Evolutionary conservation across 495 filamentous ascomycete species (phyloP).

Genomic region (Sordaria brevicollis): DNA sequence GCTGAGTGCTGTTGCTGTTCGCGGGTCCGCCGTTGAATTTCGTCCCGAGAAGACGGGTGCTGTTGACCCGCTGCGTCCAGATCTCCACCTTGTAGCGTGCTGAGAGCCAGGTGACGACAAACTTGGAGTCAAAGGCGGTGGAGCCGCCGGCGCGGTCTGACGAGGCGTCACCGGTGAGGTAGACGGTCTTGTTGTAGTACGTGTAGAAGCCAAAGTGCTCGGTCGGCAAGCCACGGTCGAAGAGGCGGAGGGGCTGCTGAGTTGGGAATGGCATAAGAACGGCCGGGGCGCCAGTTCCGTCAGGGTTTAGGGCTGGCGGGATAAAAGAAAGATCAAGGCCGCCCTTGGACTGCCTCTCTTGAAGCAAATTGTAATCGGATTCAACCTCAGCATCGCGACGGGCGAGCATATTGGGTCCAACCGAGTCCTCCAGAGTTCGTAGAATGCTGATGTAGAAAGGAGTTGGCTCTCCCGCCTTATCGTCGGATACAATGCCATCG

Average conservation of each 20-base stretch:
- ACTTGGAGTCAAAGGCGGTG: conserved; percentile 45
- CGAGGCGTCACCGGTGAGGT: conserved; percentile 44
- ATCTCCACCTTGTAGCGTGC: conserved; percentile 85
- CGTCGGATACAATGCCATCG: conserved; percentile 49
- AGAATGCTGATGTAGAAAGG: conserved; percentile 56
- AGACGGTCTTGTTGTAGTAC: conserved; percentile 84
- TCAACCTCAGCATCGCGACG: conserved; percentile 19
- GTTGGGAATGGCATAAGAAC: conserved; percentile 55
- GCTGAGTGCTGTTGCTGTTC: conserved; percentile 25
- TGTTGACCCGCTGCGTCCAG: conserved; percentile 58
- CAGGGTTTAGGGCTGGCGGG: conserved; percentile 44
- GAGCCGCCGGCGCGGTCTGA: conserved; percentile 59
- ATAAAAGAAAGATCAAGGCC: conserved; percentile 31
- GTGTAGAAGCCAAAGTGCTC: conserved; percentile 95
- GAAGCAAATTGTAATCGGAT: background rate
- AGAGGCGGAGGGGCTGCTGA: conserved; percentile 76
- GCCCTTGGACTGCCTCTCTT: background rate
- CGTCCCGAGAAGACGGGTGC: conserved; percentile 30
- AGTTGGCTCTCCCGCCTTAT: conserved; percentile 55
- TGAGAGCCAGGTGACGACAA: conserved; percentile 68
- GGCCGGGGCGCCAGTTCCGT: conserved; percentile 63
- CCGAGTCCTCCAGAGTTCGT: conserved; percentile 18
- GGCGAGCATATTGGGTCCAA: conserved; percentile 23
- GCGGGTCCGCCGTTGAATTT: conserved; percentile 5
- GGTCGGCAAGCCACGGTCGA: conserved; percentile 62